Evolutionary conservation across 225 moss, liverwort and hornwort species (phyloP), one percentile per base, ranked within the genome.

Genomic region (Anthoceros angustus): DNA sequence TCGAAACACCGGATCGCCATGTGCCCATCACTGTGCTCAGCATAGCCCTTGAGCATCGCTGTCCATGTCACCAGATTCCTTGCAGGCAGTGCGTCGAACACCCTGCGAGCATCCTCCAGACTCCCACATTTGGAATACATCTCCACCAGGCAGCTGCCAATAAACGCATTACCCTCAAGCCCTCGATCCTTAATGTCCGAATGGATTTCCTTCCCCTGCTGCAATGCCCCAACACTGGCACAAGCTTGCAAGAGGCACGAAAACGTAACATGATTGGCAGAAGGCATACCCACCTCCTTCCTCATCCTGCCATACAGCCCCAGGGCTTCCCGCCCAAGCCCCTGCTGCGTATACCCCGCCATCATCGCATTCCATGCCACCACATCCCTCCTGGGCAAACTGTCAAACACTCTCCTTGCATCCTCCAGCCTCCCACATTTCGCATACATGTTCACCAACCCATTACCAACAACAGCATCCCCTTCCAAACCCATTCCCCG

Each of bases 381-480:
- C 8, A 55, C 55, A 9, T 55, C 55, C 23, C 23, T 55, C n/a
- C n/a, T 7, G 18, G 55, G 55, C n/a, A 55, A 55, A 7, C 23
- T 23, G 23, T 55, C 55, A 9, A 55, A 55, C 55, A 55, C 55
- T 55, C 14, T 55, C 18, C 55, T 18, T 18, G 55, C 55, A 9
- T 55, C 55, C 14, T 55, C 55, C 23, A 55, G 23, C n/a, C 55
- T 55, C 55, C 55, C 55, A 55, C 55, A 55, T 55, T 55, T 55
- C 23, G 55, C 8, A 55, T 55, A 55, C 55, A 55, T 55, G 55
- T 55, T 4, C 55, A 55, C 55, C 55, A 55, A 23, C 8, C 18
- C 18, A 5, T 55, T 8, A 23, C 55, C 55, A 55, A 55, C 7
- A 7, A 15, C 49, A 55, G 23, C n/a, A 55, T 55, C 55, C 18